Conservation (phyloP, 805 yeast genomes). For the Metschnikowia kunwiensis region DNA sequence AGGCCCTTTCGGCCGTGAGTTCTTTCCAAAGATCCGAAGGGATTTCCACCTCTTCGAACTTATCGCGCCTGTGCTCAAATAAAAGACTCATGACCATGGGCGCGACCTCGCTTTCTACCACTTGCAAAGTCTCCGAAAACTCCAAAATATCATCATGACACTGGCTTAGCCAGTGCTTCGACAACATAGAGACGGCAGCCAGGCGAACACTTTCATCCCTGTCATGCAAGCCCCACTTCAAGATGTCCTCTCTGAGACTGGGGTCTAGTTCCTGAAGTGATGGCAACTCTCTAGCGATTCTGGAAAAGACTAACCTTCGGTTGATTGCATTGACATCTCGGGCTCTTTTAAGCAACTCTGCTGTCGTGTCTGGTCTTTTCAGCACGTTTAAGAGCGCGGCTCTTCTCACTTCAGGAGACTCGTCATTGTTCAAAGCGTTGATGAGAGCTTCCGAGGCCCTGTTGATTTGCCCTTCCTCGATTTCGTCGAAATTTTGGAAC, state of each 20-base stretch:
- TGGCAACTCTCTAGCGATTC: constrained; percentile 64
- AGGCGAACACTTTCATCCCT: constrained; percentile 69
- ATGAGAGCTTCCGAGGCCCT: constrained; percentile 30
- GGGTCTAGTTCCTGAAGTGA: constrained; percentile 46
- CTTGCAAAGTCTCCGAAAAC: constrained; percentile 67
- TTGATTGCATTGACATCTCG: constrained; percentile 72
- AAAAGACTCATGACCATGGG: constrained; percentile 63
- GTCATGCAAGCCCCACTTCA: constrained; percentile 85
- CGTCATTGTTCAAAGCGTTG: constrained; percentile 66
- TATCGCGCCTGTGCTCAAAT: constrained; percentile 60
- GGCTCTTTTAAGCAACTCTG: constrained; percentile 71
- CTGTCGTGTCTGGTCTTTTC: constrained; percentile 50
- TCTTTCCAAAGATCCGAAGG: constrained; percentile 66
- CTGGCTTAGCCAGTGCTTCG: constrained; percentile 66
- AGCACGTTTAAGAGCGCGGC: constrained; percentile 74
- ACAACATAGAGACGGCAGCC: constrained; percentile 71
- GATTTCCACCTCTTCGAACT: constrained; percentile 56
- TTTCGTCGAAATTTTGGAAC: constrained; percentile 52
- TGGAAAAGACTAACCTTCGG: constrained; percentile 68
- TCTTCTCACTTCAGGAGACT: constrained; percentile 84
- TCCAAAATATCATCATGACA: constrained; percentile 69
- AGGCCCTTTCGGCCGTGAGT: constrained; percentile 71
- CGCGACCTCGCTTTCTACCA: constrained; percentile 64
- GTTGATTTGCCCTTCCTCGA: constrained; percentile 19
- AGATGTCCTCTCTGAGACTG: constrained; percentile 59